phyloP scores from a whole-genome alignment of 1,284 basidiomycete genomes.

The Heimioporus retisporus region DNA sequence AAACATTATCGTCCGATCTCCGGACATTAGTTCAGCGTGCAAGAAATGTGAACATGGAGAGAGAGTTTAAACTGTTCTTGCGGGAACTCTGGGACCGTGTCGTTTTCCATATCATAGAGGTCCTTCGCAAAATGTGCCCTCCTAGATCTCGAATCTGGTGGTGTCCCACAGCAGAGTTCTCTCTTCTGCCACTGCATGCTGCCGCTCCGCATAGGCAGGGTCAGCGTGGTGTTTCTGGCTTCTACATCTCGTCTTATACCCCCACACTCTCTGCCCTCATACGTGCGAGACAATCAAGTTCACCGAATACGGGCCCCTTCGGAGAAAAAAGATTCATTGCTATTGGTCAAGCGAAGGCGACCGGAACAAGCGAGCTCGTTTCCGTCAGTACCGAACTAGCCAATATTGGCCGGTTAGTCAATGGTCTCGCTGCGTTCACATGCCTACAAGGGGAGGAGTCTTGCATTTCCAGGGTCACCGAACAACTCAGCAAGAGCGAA shows the following conservation, averaged over 20 bases:
- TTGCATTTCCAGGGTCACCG: neutral
- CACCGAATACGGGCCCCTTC: neutral
- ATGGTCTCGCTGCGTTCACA: neutral
- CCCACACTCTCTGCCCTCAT: neutral
- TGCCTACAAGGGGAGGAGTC: neutral
- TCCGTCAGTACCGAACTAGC: neutral
- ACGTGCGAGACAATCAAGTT: neutral
- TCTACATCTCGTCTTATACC: neutral
- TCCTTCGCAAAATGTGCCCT: slow-evolving; percentile 19
- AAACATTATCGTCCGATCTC: neutral
- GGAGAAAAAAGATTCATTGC: neutral
- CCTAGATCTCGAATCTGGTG: slow-evolving; percentile 47
- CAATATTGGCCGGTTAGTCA: neutral
- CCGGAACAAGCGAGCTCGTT: neutral
- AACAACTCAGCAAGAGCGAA: neutral
- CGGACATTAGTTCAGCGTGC: neutral
- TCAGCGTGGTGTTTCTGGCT: neutral
- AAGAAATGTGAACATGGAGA: neutral
- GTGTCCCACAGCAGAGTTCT: slow-evolving; percentile 29
- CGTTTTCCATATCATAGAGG: slow-evolving; percentile 31
- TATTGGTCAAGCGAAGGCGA: neutral
- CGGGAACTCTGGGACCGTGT: slow-evolving; percentile 36
- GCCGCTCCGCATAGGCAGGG: neutral
- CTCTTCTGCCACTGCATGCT: neutral
- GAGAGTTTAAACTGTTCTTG: slow-evolving; percentile 22